A percentile compares a stretch with the other conserved stretches of the same genome.
phyloP scores from a whole-genome alignment of 1,139 yeast genomes.

The Casaregolazyma suthepensis region DNA sequence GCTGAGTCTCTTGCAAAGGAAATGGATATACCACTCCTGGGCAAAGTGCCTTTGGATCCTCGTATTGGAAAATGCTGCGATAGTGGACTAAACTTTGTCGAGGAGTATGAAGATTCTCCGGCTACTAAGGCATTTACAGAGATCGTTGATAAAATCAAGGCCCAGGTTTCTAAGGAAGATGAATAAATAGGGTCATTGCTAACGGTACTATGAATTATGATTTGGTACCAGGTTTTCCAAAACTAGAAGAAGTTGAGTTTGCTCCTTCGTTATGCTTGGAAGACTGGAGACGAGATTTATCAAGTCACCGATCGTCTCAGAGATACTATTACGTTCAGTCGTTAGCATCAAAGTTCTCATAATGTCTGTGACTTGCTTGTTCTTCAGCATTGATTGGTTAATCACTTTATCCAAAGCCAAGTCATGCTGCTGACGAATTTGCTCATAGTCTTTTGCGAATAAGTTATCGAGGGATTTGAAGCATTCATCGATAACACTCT shows the following conservation, averaged over 20 bases:
- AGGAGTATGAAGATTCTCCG: conserved; percentile 83
- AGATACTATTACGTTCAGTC: background rate
- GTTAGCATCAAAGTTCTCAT: background rate
- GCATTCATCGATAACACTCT: conserved; percentile 9
- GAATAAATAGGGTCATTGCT: background rate
- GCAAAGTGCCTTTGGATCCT: conserved; percentile 94
- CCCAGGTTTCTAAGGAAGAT: conserved; percentile 1
- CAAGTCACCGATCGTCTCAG: background rate
- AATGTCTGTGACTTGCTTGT: background rate
- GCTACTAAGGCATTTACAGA: conserved; percentile 82
- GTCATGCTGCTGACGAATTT: conserved; percentile 1
- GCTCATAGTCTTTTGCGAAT: conserved; percentile 3
- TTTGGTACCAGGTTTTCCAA: background rate
- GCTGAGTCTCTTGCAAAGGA: conserved; percentile 82
- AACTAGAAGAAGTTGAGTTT: background rate
- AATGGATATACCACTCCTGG: conserved; percentile 67
- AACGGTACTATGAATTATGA: background rate
- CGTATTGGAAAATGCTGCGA: conserved; percentile 89
- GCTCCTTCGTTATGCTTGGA: background rate
- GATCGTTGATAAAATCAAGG: conserved; percentile 45
- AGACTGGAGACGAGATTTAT: background rate
- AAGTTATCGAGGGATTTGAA: background rate
- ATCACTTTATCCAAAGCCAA: background rate
- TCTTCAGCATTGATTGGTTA: background rate
- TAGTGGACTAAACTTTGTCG: conserved; percentile 73